Base-by-base conservation (phyloP, 1,139 yeast species). In the Candida labiduridarum region DNA sequence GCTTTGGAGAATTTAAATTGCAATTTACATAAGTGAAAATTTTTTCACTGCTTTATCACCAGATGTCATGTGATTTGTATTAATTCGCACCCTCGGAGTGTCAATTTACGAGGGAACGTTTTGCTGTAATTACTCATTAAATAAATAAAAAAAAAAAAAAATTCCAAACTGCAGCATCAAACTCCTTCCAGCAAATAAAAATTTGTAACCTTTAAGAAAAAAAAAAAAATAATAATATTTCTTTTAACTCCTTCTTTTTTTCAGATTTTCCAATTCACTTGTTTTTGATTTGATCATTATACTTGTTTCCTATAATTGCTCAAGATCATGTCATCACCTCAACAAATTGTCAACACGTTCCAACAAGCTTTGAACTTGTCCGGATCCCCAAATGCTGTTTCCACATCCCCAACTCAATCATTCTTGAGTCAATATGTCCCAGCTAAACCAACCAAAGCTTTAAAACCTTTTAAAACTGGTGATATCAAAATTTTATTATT, bases 401-500 rank as follows among this genome's bases (percentile, higher is more conserved):
- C 94, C 5, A 86, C 95, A 36, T 87, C 90, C 5, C 89, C 89
- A 54, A 79, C 82, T 31, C 76, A 75, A 55, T 79, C 84, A 22
- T 81, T 74, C 64, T 65, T 81, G 64, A 73, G 69, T 51, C 79
- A 76, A 55, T 71, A 71, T 55, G 62, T 67, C 46, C 74, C 75
- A 45, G 62, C 76, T 10, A 85, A 82, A 59, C 75, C 80, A 39
- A 68, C 81, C 50, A 90, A 88, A 72, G 81, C 85, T 35, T 80
- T 91, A 63, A 91, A 90, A 72, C 97, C 97, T 18, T 90, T 89
- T 67, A 83, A 89, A 55, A 87, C 96, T 51, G 95, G 94, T 55
- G 99, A 94, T 66, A 87, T 94, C 70, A 94, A 91, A 74, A 89
- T 95, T 56, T 78, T 94, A 62, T 74, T 94, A 59, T 78, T 94